These are phyloP conservation scores for Ustilago nuda DNA, from an alignment of 1,284 basidiomycete genomes.

Conservation along the genomic window DNA sequence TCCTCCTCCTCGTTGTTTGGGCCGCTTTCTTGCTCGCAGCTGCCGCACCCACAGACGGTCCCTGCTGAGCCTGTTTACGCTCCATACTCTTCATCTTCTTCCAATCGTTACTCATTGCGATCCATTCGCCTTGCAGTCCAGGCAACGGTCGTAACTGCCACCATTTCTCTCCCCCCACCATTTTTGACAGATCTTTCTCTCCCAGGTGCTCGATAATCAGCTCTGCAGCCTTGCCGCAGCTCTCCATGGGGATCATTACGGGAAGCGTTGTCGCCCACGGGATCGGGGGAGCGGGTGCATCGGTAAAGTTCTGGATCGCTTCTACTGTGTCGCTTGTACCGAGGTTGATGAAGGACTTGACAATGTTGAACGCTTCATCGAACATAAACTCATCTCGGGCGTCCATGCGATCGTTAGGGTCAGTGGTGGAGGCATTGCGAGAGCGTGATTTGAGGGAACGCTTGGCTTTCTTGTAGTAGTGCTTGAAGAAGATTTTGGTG, in stretches of 20 bases:
- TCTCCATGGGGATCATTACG: slow-evolving; percentile 75
- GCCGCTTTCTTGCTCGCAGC: slow-evolving; percentile 5
- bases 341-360: slow-evolving; percentile 56
- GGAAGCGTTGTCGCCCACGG: slow-evolving; percentile 82
- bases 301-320: slow-evolving; percentile 72
- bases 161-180: slow-evolving; percentile 93
- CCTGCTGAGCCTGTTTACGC: slow-evolving; percentile 33
- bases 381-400: slow-evolving; percentile 58
- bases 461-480: slow-evolving; percentile 59
- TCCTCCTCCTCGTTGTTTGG: slow-evolving; percentile 11
- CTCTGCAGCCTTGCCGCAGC: slow-evolving; percentile 82
- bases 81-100: slow-evolving; percentile 64
- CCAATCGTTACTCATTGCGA: slow-evolving; percentile 74
- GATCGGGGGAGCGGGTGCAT: slow-evolving; percentile 81
- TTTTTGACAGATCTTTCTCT: slow-evolving; percentile 79
- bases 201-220: slow-evolving; percentile 84
- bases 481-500: slow-evolving; percentile 63
- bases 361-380: slow-evolving; percentile 57
- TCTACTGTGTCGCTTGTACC: slow-evolving; percentile 67
- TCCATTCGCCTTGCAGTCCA: slow-evolving; percentile 90
- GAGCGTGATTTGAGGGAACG: slow-evolving; percentile 32
- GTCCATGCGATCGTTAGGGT: slow-evolving; percentile 13
- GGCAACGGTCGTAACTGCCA: slow-evolving; percentile 77
- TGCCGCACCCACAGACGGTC: neutral
- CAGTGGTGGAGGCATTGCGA: slow-evolving; percentile 2